Percentiles rank a stretch among this genome's conserved stretches.
Conservation (phyloP, 768 basidiomycete species). For the Pleurotus eryngii region DNA sequence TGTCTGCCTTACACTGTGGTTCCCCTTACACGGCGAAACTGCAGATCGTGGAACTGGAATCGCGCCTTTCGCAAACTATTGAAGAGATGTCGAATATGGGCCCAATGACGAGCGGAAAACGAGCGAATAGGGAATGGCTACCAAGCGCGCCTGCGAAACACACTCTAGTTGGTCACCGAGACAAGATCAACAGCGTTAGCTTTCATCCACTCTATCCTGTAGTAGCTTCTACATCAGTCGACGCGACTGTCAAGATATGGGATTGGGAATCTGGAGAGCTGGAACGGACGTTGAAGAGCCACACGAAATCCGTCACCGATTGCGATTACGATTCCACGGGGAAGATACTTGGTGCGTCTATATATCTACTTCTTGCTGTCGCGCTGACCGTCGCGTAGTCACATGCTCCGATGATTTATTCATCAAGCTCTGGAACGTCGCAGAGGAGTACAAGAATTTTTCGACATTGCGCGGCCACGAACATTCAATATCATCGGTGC, state of each 20-base stretch:
- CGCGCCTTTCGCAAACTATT: constrained; percentile 73
- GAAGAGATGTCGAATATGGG: constrained; percentile 49
- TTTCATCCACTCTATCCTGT: constrained; percentile 87
- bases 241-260: constrained; percentile 90
- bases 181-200: constrained; percentile 71
- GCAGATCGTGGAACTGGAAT: constrained; percentile 95
- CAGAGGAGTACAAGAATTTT: constrained; percentile 86
- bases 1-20: not conserved
- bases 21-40: not conserved
- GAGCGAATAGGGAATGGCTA: constrained; percentile 79
- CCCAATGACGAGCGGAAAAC: constrained; percentile 43
- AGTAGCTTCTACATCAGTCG: constrained; percentile 83
- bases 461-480: constrained; percentile 90
- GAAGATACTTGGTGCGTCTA: constrained; percentile 62
- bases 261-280: constrained; percentile 96
- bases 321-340: constrained; percentile 89
- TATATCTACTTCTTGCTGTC: not conserved
- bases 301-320: constrained; percentile 86
- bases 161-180: constrained; percentile 71
- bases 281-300: constrained; percentile 87
- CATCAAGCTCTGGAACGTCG: constrained; percentile 89
- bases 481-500: constrained; percentile 83
- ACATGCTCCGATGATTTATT: constrained; percentile 81
- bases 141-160: constrained; percentile 83
- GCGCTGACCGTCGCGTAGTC: constrained; percentile 34